Evolutionary conservation across 176 grass and related monocot genomes (phyloP).

Genomic region (Oryza officinalis): DNA sequence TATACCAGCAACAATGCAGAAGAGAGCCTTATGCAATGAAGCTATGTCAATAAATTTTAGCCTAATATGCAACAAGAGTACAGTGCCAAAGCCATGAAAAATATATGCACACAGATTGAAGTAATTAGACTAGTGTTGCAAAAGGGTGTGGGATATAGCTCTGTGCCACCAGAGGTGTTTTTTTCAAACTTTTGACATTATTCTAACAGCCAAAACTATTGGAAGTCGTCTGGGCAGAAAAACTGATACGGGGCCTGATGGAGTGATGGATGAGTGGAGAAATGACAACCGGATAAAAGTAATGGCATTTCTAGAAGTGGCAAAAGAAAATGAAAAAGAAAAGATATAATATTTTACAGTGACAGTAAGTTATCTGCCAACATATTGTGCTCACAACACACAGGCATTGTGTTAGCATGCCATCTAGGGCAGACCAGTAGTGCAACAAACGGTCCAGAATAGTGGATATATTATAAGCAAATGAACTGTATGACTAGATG

Average conservation of each 20-base stretch:
- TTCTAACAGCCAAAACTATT: background rate
- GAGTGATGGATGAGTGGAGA: background rate
- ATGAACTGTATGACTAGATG: constrained; percentile 21
- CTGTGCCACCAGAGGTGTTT: background rate
- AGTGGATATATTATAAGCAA: constrained; percentile 24
- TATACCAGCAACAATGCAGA: background rate
- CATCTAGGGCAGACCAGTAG: constrained; percentile 19
- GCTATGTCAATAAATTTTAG: constrained; percentile 13
- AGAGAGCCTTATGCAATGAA: background rate
- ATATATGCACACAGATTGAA: background rate
- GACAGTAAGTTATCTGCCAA: background rate
- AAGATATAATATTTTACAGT: background rate
- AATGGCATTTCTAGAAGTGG: background rate
- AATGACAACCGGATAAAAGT: background rate
- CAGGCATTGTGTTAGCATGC: background rate
- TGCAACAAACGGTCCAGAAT: constrained; percentile 10
- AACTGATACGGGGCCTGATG: no score
- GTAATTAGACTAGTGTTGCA: background rate
- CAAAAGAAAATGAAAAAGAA: background rate
- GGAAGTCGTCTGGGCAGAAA: background rate
- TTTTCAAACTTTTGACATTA: background rate
- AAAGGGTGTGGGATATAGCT: background rate
- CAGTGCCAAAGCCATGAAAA: constrained; percentile 16
- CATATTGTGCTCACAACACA: background rate
- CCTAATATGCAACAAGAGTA: background rate